These are phyloP conservation scores for Colletotrichum sp. DNA, from an alignment of 2,329 filamentous ascomycete species.

Conservation along the genomic window DNA sequence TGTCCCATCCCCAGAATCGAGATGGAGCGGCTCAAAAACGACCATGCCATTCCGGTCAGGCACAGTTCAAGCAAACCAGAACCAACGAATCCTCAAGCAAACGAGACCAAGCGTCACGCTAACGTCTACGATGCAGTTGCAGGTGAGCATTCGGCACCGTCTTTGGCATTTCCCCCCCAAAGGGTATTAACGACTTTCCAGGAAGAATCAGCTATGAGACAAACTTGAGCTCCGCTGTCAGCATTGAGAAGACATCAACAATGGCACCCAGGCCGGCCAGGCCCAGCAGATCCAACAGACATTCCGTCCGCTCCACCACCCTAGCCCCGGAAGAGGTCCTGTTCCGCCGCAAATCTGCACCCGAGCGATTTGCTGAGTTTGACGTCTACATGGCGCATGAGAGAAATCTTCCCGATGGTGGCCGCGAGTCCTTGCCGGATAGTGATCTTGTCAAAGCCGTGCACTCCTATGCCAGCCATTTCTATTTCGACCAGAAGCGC, in stretches of 20 bases:
- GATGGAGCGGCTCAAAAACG: neutral
- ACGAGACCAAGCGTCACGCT: conserved; percentile 34
- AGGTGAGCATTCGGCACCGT: conserved; percentile 48
- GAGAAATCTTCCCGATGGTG: conserved; percentile 51
- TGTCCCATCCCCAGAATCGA: neutral
- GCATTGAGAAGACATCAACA: neutral
- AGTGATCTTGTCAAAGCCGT: conserved; percentile 73
- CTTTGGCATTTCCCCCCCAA: neutral
- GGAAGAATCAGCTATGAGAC: conserved; percentile 13
- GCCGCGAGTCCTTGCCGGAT: conserved; percentile 61
- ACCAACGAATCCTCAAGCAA: neutral
- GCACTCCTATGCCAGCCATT: conserved; percentile 71
- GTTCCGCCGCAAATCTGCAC: conserved; percentile 69
- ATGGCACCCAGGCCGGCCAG: neutral
- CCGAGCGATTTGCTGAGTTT: conserved; percentile 70
- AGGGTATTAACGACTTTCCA: neutral
- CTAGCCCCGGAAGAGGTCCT: conserved; percentile 74
- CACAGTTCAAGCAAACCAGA: neutral
- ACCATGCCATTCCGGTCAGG: neutral
- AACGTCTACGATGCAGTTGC: conserved; percentile 78
- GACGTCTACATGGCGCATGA: conserved; percentile 75
- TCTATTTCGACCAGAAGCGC: conserved; percentile 54
- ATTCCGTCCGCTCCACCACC: conserved; percentile 33
- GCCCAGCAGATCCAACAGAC: conserved; percentile 21
- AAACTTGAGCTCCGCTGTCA: neutral